Evolutionary conservation across 2,329 filamentous ascomycete genomes (phyloP), one percentile per base, ranked within the genome.

Genomic region (Aspergillus sp.): DNA sequence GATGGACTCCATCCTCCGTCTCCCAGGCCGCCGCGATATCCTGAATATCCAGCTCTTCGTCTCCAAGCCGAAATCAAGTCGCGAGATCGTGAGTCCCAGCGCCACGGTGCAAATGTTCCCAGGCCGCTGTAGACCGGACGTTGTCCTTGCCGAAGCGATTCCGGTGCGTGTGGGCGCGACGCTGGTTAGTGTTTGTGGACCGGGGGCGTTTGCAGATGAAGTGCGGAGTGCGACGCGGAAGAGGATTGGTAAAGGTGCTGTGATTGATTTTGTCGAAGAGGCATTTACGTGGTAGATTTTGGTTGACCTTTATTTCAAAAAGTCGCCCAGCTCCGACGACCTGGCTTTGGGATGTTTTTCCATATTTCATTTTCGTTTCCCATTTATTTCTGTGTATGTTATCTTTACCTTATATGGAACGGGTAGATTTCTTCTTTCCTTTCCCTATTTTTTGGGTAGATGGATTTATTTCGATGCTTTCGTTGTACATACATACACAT

Each of bases 1-100:
- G 82, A 88, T 88, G 85, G 84, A 87, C 69, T 76, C 83, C 65
- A 84, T 88, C 60, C 76, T 88, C 38, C 77, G 79, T 22, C 81
- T 87, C 73, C 83, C 84, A 2, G 77, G 79, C 11, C 81, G 85
- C 7, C 78, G 83, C 55, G 81, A 87, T 26, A 76, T 85, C 15
- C 78, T 88, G 12, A 79, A 79, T 50, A 82, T 88, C 59, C 81
- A 84, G 65, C 77, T 88, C 4, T 88, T 86, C 71, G 81, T 88
- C 63, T 86, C 85, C 34, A 84, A 85, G 62, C 85, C 85, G 4
- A 77, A 81, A 56, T 77, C 76, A 22, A 74, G 76, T 2, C 76
- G 78, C 30, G 83, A 88, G 57, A 81, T 85, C 56, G 78, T 80
- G 52, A 80, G 76, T 43, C 80, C 79, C n/a, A 85, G 81, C 45